Percentiles rank a stretch among this genome's conserved stretches.
Conservation (phyloP, 441 rosid species). For the Bocquillonia castaneifolia region DNA sequence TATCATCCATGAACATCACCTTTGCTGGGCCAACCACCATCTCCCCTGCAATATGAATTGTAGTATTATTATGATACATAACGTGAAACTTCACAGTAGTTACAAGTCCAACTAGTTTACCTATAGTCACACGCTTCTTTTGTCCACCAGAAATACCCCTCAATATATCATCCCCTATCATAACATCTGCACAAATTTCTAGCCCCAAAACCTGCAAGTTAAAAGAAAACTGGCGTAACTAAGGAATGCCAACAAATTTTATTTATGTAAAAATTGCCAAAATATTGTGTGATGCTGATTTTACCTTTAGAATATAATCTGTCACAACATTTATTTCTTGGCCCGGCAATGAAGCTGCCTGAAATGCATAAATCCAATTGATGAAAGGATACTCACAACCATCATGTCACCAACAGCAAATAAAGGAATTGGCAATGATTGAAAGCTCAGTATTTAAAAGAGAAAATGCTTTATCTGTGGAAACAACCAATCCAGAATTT, state of each 20-base stretch:
- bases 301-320: slow-evolving; percentile 53
- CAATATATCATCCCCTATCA: slow-evolving; percentile 74
- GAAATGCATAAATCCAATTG: slow-evolving; percentile 20
- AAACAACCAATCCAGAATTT: no score
- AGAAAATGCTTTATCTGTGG: no score
- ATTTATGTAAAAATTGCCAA: neutral
- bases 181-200: slow-evolving; percentile 64
- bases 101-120: slow-evolving; percentile 9
- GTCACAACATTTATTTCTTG: slow-evolving; percentile 54
- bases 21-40: slow-evolving; percentile 67
- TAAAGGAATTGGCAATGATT: no score
- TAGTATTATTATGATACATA: no score
- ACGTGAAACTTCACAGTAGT: no score
- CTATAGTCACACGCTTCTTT: no score
- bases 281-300: neutral
- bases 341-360: slow-evolving; percentile 40
- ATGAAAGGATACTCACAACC: no score
- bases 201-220: slow-evolving; percentile 57
- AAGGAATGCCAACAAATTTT: no score
- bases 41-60: slow-evolving; percentile 39
- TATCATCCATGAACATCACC: slow-evolving; percentile 64
- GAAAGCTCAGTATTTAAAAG: no score
- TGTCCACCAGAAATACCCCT: slow-evolving; percentile 82
- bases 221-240: neutral
- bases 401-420: no score